Conservation (phyloP, 2,329 filamentous ascomycete genomes). For the Fusarium torreyae region DNA sequence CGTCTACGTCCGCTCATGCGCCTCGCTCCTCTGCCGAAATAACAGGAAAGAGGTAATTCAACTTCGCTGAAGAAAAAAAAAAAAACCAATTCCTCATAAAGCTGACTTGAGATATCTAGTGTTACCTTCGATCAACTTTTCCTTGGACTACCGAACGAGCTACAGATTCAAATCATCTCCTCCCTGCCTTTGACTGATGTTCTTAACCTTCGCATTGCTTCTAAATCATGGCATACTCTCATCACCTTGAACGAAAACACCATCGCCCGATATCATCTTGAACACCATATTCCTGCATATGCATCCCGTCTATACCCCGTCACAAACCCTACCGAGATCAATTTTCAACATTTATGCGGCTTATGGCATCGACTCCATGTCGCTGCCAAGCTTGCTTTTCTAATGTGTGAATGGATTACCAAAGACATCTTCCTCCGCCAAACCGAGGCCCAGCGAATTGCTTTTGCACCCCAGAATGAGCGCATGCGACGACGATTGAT, state of each 20-base stretch:
- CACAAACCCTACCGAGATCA: conserved; percentile 63
- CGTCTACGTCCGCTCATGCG: conserved; percentile 23
- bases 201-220: conserved; percentile 71
- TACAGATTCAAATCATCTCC: conserved; percentile 75
- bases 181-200: conserved; percentile 73
- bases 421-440: conserved; percentile 75
- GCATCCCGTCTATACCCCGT: conserved; percentile 72
- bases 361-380: conserved; percentile 78
- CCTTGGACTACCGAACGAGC: conserved; percentile 70
- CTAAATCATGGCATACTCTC: conserved; percentile 71
- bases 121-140: conserved; percentile 70
- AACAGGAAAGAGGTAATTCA: conserved; percentile 54
- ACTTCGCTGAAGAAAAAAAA: background rate
- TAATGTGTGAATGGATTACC: conserved; percentile 76
- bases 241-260: conserved; percentile 73
- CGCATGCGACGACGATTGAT: conserved; percentile 76
- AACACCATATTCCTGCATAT: conserved; percentile 72
- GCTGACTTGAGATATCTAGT: conserved; percentile 23
- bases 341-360: conserved; percentile 73
- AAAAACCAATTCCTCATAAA: background rate
- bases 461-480: conserved; percentile 73
- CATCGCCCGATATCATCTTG: conserved; percentile 73
- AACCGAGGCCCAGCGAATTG: conserved; percentile 67
- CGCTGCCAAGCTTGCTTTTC: conserved; percentile 72
- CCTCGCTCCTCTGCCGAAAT: conserved; percentile 49